Base-by-base conservation (phyloP, 2,329 filamentous ascomycete genomes). In the Coniella vitis region DNA sequence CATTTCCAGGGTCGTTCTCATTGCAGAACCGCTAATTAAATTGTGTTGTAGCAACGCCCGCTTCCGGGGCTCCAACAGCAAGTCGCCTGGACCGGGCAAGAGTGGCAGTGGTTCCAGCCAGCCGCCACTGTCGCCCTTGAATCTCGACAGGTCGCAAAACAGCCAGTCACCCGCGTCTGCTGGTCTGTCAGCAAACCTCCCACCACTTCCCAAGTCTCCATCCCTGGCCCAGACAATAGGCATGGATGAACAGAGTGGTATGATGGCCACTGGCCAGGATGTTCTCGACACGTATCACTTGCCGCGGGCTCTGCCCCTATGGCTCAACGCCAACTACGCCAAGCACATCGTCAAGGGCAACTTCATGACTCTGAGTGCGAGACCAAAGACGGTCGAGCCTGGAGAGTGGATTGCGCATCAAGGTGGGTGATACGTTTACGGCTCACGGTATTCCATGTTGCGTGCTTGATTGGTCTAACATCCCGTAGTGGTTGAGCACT, bases 351-450 rank as follows among this genome's bases (percentile, higher is more conserved):
- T 96, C 61, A 95, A 91, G 72, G 91, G 91, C 52, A 97, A 96
- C 71, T 96, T 97, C 65, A 89, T 95, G 84, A 96, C 91, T 10
- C 71, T 97, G 52, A 94, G 90, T 60, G 89, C 90, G 43, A 86
- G 90, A 63, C 91, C 91, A 19, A 90, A 91, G 72, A 90, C 93
- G 49, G 87, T 96, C 39, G 91, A 96, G 61, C 83, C 89, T 63
- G 91, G 89, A 57, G 91, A 97, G 69, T 97, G 91, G 91, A 78
- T 96, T 58, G 90, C 90, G 55, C 89, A 96, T 67, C 91, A 96
- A 75, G 84, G 91, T 95, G 75, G 63, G 70, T 38, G 25, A 10
- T 13, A 4, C 19, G 13, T 8, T n/a, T n/a, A n/a, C n/a, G n/a
- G n/a, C n/a, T n/a, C n/a, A n/a, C n/a, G n/a, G n/a, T n/a, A n/a